Conservation (phyloP, 2,329 filamentous ascomycete species). For the Curvularia spicifera region DNA sequence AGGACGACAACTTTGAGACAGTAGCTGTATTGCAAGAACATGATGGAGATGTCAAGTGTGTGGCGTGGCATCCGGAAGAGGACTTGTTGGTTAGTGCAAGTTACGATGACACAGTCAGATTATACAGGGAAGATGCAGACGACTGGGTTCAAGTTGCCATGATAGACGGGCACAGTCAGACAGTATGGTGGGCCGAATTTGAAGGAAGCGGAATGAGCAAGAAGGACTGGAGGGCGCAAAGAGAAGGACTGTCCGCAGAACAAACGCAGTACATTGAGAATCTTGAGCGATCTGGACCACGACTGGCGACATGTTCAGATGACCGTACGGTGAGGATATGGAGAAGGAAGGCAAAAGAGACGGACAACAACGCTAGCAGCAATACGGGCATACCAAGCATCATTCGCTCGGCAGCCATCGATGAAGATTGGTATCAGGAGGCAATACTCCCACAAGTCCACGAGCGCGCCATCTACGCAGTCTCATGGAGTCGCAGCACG, state of each 20-base stretch:
- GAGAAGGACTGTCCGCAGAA: constrained; percentile 39
- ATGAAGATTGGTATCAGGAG: constrained; percentile 85
- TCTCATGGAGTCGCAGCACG: constrained; percentile 78
- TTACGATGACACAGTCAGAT: constrained; percentile 88
- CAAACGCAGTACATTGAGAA: constrained; percentile 46
- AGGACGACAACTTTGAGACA: constrained; percentile 95
- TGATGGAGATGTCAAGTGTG: constrained; percentile 91
- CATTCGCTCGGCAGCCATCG: constrained; percentile 72
- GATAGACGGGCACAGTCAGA: constrained; percentile 79
- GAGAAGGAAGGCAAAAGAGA: constrained; percentile 67
- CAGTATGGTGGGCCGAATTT: constrained; percentile 86
- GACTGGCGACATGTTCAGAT: constrained; percentile 84
- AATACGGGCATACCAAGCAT: constrained; percentile 82
- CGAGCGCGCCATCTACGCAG: constrained; percentile 81
- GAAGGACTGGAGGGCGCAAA: constrained; percentile 34
- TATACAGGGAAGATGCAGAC: constrained; percentile 90
- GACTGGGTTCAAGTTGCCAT: constrained; percentile 92
- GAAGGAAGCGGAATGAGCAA: constrained; percentile 54
- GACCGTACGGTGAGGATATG: constrained; percentile 82
- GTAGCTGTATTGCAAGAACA: constrained; percentile 94
- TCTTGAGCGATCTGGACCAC: constrained; percentile 55
- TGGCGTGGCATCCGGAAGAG: constrained; percentile 85
- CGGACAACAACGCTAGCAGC: constrained; percentile 51
- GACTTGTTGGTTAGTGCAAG: constrained; percentile 86
- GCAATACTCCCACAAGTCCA: constrained; percentile 76